A percentile compares a stretch with the other conserved stretches of the same genome.
Conservation (phyloP, 2,329 filamentous ascomycete genomes). For the Fusarium xylarioides region DNA sequence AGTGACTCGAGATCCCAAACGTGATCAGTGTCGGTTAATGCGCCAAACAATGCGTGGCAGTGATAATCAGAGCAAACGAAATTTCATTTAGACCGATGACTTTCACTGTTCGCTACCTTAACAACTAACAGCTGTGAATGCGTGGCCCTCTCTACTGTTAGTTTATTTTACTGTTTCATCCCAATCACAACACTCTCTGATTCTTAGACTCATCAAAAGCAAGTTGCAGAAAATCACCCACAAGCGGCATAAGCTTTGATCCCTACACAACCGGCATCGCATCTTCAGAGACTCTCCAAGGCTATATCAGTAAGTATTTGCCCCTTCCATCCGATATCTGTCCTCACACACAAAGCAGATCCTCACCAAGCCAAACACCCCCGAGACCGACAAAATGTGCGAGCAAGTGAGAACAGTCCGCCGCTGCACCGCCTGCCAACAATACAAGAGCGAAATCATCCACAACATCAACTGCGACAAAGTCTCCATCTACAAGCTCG, state of each 20-base stretch:
- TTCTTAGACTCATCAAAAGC: accelerated
- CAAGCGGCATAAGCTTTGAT: neutral
- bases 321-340: neutral
- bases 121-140: neutral
- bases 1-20: neutral
- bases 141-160: accelerated
- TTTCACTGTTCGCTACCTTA: neutral
- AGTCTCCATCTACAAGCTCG: neutral
- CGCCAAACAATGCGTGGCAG: neutral
- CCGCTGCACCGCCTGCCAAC: neutral
- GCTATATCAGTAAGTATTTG: neutral
- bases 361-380: neutral
- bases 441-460: neutral
- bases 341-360: neutral
- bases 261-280: too few species aligned
- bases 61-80: neutral
- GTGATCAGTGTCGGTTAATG: accelerated
- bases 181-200: accelerated
- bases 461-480: slow-evolving; percentile 3
- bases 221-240: neutral
- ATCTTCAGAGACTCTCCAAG: accelerated
- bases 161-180: neutral
- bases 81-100: accelerated
- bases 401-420: neutral
- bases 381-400: neutral